phyloP scores from a whole-genome alignment of 345 rosid species.

The Eutrema yunnanense region DNA sequence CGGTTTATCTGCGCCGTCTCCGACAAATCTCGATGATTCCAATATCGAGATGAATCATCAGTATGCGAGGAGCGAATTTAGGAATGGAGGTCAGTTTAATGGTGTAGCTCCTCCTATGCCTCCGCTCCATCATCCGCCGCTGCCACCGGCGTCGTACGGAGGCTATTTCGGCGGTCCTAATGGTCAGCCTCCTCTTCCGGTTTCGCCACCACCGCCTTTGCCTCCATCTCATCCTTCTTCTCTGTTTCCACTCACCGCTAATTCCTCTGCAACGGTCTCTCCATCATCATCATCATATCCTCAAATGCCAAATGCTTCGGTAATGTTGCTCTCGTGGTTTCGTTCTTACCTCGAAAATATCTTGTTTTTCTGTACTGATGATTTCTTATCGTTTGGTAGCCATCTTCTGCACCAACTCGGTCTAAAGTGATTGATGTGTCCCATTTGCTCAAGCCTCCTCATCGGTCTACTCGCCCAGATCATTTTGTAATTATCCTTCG shows the following conservation, averaged over 20 bases:
- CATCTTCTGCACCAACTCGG: slow-evolving; percentile 33
- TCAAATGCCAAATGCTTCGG: slow-evolving; percentile 25
- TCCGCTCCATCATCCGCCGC: slow-evolving; percentile 7
- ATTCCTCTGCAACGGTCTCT: slow-evolving; percentile 26
- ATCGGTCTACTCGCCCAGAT: slow-evolving; percentile 67
- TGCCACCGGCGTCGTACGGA: slow-evolving; percentile 8
- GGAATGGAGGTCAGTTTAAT: slow-evolving; percentile 23
- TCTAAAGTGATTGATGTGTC: slow-evolving; percentile 61
- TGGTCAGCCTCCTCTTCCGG: slow-evolving; percentile 54
- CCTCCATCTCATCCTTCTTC: slow-evolving; percentile 43
- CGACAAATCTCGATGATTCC: slow-evolving; percentile 24
- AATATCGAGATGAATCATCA: slow-evolving; percentile 15
- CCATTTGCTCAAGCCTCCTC: slow-evolving; percentile 61
- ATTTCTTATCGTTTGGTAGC: slow-evolving; percentile 27
- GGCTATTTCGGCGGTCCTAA: slow-evolving; percentile 10
- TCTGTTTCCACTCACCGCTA: slow-evolving; percentile 44
- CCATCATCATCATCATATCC: slow-evolving; percentile 19
- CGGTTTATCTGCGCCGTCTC: slow-evolving; percentile 12
- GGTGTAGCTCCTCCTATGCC: slow-evolving; percentile 23
- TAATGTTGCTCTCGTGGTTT: slow-evolving; percentile 1
- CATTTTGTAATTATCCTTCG: slow-evolving; percentile 83
- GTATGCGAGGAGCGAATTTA: slow-evolving; percentile 10
- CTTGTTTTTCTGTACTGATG: slow-evolving; percentile 25
- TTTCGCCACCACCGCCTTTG: slow-evolving; percentile 64
- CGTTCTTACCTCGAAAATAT: background rate